Percentiles rank a stretch among this genome's conserved stretches.
phyloP scores from a whole-genome alignment of 2,329 filamentous ascomycete species.

The Venturia nashicola region DNA sequence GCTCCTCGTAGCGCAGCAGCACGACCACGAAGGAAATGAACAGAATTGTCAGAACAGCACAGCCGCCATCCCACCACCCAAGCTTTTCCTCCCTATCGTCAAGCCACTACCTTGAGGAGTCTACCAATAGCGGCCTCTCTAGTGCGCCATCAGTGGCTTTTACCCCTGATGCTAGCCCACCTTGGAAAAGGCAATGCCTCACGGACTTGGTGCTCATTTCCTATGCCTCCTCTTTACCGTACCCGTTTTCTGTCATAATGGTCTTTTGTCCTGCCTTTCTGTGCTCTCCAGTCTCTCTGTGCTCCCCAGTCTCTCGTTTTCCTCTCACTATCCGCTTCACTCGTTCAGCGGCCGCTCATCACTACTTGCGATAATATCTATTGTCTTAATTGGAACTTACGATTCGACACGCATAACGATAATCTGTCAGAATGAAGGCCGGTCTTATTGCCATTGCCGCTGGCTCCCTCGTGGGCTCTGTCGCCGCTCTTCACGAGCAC shows the following conservation, averaged over 20 bases:
- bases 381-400: conserved; percentile 13
- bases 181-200: not conserved
- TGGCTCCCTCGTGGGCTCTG: conserved; percentile 36
- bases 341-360: conserved; percentile 81
- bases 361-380: conserved; percentile 16
- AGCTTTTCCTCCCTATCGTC: not conserved
- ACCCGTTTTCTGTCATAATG: conserved; percentile 18
- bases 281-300: conserved; percentile 19
- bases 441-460: conserved; percentile 52
- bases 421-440: conserved; percentile 52
- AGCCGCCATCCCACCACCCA: not conserved
- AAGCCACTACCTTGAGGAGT: not conserved
- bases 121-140: not conserved
- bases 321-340: conserved; percentile 59
- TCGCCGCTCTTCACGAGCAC: conserved; percentile 49
- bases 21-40: not conserved
- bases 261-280: no score
- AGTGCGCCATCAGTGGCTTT: not conserved
- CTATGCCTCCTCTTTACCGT: not conserved
- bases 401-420: conserved; percentile 4
- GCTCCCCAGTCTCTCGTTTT: conserved; percentile 23
- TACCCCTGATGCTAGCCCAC: conserved; percentile 2
- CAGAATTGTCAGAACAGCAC: not conserved
- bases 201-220: conserved; percentile 8
- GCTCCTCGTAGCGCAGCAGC: not conserved